A percentile compares a stretch with the other conserved stretches of the same genome.
Evolutionary conservation across 2,329 filamentous ascomycete genomes (phyloP).

Genomic region (Thielaviopsis musarum): DNA sequence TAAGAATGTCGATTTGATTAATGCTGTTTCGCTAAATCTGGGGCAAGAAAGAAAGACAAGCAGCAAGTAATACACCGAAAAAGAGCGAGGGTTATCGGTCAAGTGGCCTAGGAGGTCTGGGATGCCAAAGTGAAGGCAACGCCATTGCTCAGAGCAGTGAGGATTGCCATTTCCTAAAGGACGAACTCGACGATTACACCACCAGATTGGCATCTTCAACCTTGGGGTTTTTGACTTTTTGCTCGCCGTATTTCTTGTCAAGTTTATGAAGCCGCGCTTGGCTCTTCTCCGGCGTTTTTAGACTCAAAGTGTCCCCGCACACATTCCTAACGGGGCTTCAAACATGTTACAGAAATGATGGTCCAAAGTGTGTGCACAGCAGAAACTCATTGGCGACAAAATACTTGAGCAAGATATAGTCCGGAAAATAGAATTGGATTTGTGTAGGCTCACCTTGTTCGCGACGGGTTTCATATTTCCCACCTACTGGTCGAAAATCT

Average conservation of each 20-base stretch:
- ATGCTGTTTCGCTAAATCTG: not conserved
- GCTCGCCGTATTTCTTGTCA: too few relatives aligned
- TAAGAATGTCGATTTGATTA: not conserved
- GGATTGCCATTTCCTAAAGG: not conserved
- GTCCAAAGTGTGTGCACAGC: too few relatives aligned
- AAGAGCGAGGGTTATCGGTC: not conserved
- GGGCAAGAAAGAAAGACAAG: not conserved
- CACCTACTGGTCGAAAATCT: not conserved
- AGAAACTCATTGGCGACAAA: too few relatives aligned
- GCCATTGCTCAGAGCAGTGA: not conserved
- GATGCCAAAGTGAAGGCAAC: not conserved
- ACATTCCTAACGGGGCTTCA: too few relatives aligned
- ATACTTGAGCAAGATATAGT: not conserved
- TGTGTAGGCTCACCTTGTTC: not conserved
- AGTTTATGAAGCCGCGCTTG: too few relatives aligned
- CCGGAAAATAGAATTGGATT: not conserved
- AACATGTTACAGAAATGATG: too few relatives aligned
- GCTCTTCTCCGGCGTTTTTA: too few relatives aligned
- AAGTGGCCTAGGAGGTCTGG: not conserved
- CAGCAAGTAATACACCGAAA: not conserved
- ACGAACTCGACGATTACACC: not conserved
- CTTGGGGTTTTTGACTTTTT: too few relatives aligned
- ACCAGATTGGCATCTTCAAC: not conserved
- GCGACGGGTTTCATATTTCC: not conserved
- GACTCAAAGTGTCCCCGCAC: too few relatives aligned